Conservation (phyloP, 495 filamentous ascomycete species). For the Tuber aestivum region DNA sequence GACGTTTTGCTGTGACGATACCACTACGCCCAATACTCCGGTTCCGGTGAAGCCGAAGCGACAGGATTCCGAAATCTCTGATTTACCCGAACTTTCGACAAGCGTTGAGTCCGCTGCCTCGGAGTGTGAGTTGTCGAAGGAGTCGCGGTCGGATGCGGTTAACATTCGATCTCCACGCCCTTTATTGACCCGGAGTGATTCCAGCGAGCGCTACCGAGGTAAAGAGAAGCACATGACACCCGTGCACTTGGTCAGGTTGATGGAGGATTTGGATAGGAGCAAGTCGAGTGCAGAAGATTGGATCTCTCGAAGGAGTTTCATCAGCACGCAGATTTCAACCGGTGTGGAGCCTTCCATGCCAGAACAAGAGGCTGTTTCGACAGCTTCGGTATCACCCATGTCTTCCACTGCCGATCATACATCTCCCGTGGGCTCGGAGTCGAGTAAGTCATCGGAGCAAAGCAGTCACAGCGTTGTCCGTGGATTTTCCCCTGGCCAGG, state of each 20-base stretch:
- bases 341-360: constrained; percentile 20
- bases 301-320: constrained; percentile 30
- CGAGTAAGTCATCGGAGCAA: constrained; percentile 44
- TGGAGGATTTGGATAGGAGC: constrained; percentile 39
- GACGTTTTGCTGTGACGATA: constrained; percentile 80
- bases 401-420: constrained; percentile 15
- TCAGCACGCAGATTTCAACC: constrained; percentile 14
- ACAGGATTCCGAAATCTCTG: constrained; percentile 43
- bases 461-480: constrained; percentile 70
- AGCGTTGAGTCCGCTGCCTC: constrained; percentile 81
- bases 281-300: constrained; percentile 36
- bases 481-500: constrained; percentile 75
- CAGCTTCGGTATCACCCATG: constrained; percentile 10
- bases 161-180: constrained; percentile 34
- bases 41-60: constrained; percentile 43
- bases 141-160: constrained; percentile 34
- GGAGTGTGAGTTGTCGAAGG: constrained; percentile 53
- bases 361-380: constrained; percentile 5
- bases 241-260: constrained; percentile 47
- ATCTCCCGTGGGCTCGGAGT: constrained; percentile 41
- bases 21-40: constrained; percentile 46
- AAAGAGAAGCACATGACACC: constrained; percentile 80
- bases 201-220: constrained; percentile 37
- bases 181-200: constrained; percentile 37
- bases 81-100: constrained; percentile 80